Base-by-base conservation (phyloP, 1,139 yeast genomes). In the Yamadazyma triangularis region DNA sequence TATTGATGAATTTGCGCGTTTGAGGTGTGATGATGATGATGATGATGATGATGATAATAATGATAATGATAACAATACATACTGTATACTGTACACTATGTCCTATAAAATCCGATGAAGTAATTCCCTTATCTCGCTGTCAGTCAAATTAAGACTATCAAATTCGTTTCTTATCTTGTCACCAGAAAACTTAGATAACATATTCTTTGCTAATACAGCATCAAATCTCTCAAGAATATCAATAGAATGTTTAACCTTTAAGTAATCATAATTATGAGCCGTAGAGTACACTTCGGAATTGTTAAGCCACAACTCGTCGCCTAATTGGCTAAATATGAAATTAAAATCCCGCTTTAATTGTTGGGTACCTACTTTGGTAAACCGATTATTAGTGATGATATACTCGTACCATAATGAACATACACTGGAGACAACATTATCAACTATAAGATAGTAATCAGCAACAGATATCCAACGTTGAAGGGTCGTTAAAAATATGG, bases 371-470 rank as follows among this genome's bases (percentile, higher is more conserved):
- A 40, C 29, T 10, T 46, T 40, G 26, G 70, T 71, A 54, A 87
- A 87, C 40, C 65, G 71, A 49, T 82, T 82, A 30, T 79, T 73
- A 39, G 80, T 77, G 28, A 83, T 61, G 29, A 83, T 67, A 33
- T 75, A 73, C 40, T 78, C 82, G 46, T 69, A 63, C 39, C 79
- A 54, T 27, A 76, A 66, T 18, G 57, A 56, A 8, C 79, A 70
- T 15, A 83, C 46, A 2, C 67, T 56, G 6, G 64, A 51, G 0
- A 81, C 65, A 2, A 80, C 54, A 20, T 51, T 51, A 30, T 64
- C 60, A 18, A 62, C 35, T 15, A 62, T 35, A 19, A 58, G 23
- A 43, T 40, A 52, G 39, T 64, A 52, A 35, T 59, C 62, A 25
- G 55, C 40, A 8, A 48, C 40, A 1, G 63, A 50, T 10, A 68